Base-by-base conservation (phyloP, 2,329 filamentous ascomycete species). In the Cladophialophora carrionii region DNA sequence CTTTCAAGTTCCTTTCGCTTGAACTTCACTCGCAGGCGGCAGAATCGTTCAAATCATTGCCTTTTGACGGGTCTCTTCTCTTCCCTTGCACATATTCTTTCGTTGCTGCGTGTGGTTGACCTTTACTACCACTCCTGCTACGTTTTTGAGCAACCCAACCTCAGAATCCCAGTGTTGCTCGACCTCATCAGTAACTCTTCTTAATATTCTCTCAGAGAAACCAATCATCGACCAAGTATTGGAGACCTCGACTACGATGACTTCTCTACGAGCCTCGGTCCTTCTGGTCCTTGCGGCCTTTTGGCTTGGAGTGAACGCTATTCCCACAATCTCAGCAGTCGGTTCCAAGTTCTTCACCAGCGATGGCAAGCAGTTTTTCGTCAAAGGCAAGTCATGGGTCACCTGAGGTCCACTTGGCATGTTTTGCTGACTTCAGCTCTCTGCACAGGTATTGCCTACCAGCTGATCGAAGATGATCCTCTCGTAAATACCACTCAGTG, bases 311-410 rank as follows among this genome's bases (percentile, higher is more conserved):
- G 61, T 78, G 62, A 72, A 76, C 71, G 81, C 84, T 32, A 78
- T 87, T 55, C 79, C 84, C 41, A 84, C 83, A 61, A 84, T 88
- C 68, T 80, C 80, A n/a, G 78, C 79, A 49, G 85, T 88, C 61
- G 91, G 91, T 57, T 88, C 88, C 80, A 96, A 96, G 79, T 92
- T 96, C 81, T 96, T 96, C 81, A 88, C 87, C 71, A 86, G 85
- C 73, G 86, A 93, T 76, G 91, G 91, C 69, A 83, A 87, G 34
- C 91, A 96, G 75, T 96, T 90, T 82, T 95, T 87, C 77, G 84
- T 95, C 77, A 95, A 93, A 80, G 91, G 91, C 90, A 77, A 57
- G 75, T 52, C 5, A 26, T 17, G 31, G 57, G 26, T 46, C 59
- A 46, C 14, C 17, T 37, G 29, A 7, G 51, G 37, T n/a, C 49